phyloP scores from a whole-genome alignment of 176 grass and related monocot species.

The Musa beccarii region DNA sequence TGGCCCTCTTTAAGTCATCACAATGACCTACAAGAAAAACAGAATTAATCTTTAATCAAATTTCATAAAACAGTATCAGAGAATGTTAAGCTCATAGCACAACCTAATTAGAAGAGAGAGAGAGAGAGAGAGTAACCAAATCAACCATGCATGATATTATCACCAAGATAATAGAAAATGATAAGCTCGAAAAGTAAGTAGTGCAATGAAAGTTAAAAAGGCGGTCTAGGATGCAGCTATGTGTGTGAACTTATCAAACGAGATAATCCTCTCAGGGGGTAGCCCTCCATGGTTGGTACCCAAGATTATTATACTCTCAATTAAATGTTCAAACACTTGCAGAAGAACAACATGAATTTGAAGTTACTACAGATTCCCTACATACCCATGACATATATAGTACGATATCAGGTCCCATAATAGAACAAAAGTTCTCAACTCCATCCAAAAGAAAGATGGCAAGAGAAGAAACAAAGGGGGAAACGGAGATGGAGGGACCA shows the following conservation, averaged over 20 bases:
- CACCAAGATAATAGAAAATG: no score
- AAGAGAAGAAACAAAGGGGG: conserved; percentile 19
- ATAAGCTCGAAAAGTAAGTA: neutral
- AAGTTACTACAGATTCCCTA: conserved; percentile 51
- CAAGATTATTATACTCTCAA: conserved; percentile 20
- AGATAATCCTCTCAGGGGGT: neutral
- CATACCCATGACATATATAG: conserved; percentile 39
- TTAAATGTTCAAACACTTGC: conserved; percentile 47
- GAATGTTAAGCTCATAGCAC: neutral
- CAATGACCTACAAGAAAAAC: neutral
- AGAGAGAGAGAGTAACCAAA: neutral
- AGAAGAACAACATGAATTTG: conserved; percentile 30
- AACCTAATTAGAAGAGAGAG: neutral
- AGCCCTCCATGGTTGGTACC: neutral
- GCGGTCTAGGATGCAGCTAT: neutral
- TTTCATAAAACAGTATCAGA: neutral
- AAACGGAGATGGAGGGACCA: conserved; percentile 41
- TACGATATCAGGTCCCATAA: conserved; percentile 37
- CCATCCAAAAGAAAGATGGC: conserved; percentile 37
- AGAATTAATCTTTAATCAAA: neutral
- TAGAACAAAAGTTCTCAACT: conserved; percentile 39
- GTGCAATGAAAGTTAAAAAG: neutral
- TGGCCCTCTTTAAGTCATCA: neutral
- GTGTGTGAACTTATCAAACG: neutral
- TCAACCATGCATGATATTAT: neutral